These are phyloP conservation scores for Phaseolus coccineus DNA, from an alignment of 331 rosid species.

Conservation along the genomic window DNA sequence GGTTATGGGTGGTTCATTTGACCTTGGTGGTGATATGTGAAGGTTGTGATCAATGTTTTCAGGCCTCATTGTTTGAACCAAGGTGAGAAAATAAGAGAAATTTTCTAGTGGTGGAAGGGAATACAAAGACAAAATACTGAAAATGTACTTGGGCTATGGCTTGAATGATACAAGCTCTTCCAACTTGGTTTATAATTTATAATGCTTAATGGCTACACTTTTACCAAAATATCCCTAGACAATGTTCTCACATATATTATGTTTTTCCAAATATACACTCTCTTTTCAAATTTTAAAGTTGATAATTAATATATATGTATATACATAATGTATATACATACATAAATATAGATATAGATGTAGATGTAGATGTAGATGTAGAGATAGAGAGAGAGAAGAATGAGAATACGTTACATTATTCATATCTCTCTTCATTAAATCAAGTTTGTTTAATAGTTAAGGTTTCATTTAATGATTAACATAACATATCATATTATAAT, in stretches of 20 bases:
- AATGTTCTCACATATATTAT: no score
- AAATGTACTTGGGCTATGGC: no score
- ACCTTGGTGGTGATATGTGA: not conserved
- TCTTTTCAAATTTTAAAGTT: no score
- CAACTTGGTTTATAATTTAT: not conserved
- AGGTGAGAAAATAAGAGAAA: no score
- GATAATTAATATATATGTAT: not conserved
- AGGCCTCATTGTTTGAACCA: not conserved
- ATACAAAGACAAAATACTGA: not conserved
- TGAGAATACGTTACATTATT: not conserved
- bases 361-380: no score
- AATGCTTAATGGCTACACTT: not conserved
- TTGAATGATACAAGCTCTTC: not conserved
- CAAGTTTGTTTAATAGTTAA: not conserved
- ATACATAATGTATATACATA: no score
- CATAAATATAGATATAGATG: no score
- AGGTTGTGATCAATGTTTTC: constrained; percentile 9
- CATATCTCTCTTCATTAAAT: not conserved
- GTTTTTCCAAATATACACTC: no score
- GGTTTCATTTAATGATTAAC: not conserved
- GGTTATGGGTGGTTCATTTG: not conserved
- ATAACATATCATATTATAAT: no score
- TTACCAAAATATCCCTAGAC: constrained; percentile 23
- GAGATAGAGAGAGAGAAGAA: not conserved
- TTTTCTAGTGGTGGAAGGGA: not conserved